These are phyloP conservation scores for Metschnikowia lochheadii DNA, from an alignment of 805 yeast species.

Conservation along the genomic window DNA sequence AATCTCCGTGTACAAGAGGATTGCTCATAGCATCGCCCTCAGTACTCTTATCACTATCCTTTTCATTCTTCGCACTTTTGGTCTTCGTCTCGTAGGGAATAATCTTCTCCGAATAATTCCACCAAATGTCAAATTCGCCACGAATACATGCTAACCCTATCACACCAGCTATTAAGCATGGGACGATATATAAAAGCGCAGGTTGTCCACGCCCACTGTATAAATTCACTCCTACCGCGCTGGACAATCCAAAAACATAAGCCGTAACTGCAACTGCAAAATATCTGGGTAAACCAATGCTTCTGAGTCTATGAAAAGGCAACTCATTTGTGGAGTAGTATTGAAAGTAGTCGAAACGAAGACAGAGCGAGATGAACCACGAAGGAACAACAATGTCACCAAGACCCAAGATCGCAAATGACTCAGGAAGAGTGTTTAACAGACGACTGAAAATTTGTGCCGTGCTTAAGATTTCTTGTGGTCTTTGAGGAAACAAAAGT, in stretches of 20 bases:
- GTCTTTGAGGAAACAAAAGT: conserved; percentile 38
- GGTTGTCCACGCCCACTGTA: conserved; percentile 54
- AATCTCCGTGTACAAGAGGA: background rate
- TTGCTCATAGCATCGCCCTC: background rate
- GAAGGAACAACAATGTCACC: conserved; percentile 70
- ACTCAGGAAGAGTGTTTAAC: background rate
- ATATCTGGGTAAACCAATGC: conserved; percentile 43
- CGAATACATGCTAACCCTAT: conserved; percentile 28
- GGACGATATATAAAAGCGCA: conserved; percentile 61
- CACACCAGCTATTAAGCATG: conserved; percentile 35
- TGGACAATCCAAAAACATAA: conserved; percentile 44
- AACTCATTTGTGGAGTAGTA: conserved; percentile 12
- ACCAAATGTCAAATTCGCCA: conserved; percentile 41
- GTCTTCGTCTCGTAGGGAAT: conserved; percentile 11
- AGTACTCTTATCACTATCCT: background rate
- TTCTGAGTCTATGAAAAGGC: conserved; percentile 24
- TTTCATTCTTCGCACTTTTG: background rate
- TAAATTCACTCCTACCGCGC: conserved; percentile 40
- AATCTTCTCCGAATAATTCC: conserved; percentile 33
- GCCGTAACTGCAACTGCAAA: conserved; percentile 44
- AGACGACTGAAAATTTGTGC: background rate
- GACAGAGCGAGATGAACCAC: conserved; percentile 45
- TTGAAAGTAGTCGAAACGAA: conserved; percentile 49
- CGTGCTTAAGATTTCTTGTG: background rate
- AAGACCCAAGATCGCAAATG: conserved; percentile 47